A percentile compares a stretch with the other conserved stretches of the same genome.
These are phyloP conservation scores for Clarireedia monteithiana DNA, from an alignment of 2,329 filamentous ascomycete genomes.

Conservation along the genomic window DNA sequence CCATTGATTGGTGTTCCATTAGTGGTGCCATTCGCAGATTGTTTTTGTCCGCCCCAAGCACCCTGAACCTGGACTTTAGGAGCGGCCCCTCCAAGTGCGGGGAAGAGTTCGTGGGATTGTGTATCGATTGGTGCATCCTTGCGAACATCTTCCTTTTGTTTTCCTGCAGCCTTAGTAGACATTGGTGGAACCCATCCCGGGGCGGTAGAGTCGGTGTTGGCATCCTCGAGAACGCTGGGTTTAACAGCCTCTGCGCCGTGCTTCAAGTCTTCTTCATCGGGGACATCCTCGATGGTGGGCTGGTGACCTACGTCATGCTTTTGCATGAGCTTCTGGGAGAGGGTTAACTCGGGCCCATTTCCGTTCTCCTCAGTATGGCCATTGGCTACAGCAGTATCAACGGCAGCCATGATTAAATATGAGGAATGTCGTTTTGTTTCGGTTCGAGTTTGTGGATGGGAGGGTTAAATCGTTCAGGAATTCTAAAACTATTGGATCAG, in stretches of 20 bases:
- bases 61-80: slow-evolving; percentile 56
- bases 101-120: slow-evolving; percentile 85
- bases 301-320: slow-evolving; percentile 50
- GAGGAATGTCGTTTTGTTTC: slow-evolving; percentile 1
- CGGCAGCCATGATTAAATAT: slow-evolving; percentile 22
- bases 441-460: background rate
- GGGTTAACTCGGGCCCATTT: slow-evolving; percentile 16
- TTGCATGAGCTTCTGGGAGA: slow-evolving; percentile 52
- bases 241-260: slow-evolving; percentile 44
- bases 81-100: slow-evolving; percentile 67
- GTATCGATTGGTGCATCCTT: slow-evolving; percentile 55
- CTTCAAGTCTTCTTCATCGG: slow-evolving; percentile 71
- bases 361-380: slow-evolving; percentile 18
- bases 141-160: slow-evolving; percentile 52
- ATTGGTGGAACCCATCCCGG: slow-evolving; percentile 41
- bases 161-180: slow-evolving; percentile 58
- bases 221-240: slow-evolving; percentile 29
- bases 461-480: slow-evolving; percentile 1
- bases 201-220: slow-evolving; percentile 35
- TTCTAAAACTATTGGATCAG: slow-evolving; percentile 1
- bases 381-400: slow-evolving; percentile 13
- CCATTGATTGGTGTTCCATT: slow-evolving; percentile 45
- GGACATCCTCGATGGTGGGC: slow-evolving; percentile 70
- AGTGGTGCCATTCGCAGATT: slow-evolving; percentile 39
- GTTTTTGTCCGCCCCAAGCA: slow-evolving; percentile 69